Percentiles rank a stretch among this genome's conserved stretches.
These are phyloP conservation scores for Meredithiella fracta DNA, from an alignment of 2,329 filamentous ascomycete genomes.

Conservation along the genomic window DNA sequence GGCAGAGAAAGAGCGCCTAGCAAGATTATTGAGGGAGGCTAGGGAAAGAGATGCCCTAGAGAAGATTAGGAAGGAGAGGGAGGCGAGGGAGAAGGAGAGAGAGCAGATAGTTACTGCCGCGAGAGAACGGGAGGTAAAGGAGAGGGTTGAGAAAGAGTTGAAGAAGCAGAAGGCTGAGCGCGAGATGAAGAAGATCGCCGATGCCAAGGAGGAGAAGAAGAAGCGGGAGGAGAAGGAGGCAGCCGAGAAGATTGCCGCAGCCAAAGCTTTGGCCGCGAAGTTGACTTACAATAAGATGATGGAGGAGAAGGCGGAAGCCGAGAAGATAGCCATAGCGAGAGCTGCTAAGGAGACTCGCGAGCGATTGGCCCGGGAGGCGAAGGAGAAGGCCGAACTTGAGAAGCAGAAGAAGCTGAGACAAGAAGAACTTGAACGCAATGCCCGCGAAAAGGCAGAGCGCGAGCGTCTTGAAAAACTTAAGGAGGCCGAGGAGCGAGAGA, in stretches of 20 bases:
- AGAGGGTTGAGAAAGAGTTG: conserved; percentile 22
- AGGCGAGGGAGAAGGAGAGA: conserved; percentile 43
- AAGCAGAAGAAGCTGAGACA: conserved; percentile 31
- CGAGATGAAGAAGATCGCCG: neutral
- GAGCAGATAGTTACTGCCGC: conserved; percentile 10
- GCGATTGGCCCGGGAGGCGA: conserved; percentile 1
- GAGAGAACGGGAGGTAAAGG: conserved; percentile 7
- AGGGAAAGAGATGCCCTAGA: conserved; percentile 8
- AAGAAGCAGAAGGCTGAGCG: conserved; percentile 8
- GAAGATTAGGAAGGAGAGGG: conserved; percentile 12
- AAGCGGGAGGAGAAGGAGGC: conserved; percentile 3
- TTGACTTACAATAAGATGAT: neutral
- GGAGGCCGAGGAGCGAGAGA: conserved; percentile 23
- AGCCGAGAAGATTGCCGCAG: neutral
- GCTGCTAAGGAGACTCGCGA: conserved; percentile 4
- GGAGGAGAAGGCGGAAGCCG: conserved; percentile 4
- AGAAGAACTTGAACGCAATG: conserved; percentile 23
- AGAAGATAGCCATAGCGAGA: neutral
- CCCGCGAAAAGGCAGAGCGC: conserved; percentile 22
- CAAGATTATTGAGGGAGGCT: conserved; percentile 13
- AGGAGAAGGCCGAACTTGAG: conserved; percentile 23
- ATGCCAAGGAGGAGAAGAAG: conserved; percentile 4
- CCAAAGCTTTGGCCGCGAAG: neutral
- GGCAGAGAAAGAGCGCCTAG: conserved; percentile 20
- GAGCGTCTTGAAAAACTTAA: conserved; percentile 20